Base-by-base conservation (phyloP, 306 rosid genomes). In the Mimosa bimucronata region DNA sequence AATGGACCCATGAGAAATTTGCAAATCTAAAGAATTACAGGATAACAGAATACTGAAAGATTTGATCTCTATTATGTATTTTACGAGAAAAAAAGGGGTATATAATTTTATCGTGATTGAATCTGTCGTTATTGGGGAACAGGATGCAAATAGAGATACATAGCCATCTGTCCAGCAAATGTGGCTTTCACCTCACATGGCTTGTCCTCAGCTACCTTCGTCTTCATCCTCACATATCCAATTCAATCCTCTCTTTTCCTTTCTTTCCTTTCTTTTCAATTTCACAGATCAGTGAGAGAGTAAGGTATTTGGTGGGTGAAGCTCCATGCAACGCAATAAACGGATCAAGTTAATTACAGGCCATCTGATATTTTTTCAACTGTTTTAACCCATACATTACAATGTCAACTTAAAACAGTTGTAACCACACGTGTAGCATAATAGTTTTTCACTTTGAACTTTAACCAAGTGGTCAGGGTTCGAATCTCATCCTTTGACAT, bases 1-100 rank as follows among this genome's bases (percentile, higher is more conserved):
- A 21, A 68, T 53, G 76, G 69, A 55, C 71, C 82, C 76, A 69
- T 57, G 8, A 40, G 76, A 69, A 69, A 78, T 53, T 26, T 78
- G 61, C 10, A 55, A 38, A 67, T 38, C 21, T 53, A 18, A 26
- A 19, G 21, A 78, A 78, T 38, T 69, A 78, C 46, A 41, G 60
- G 19, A 9, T 52, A 15, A 48, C 15, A 37, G 1, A 52, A 34
- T 38, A 53, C 6, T 9, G 52, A 66, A 37, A 66, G 31, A 76
- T 62, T 5, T 62, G 31, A 31, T 21, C 4, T 14, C 0, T 34
- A 3, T 25, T 61, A 5, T 75, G 44, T 25, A 1, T 53, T n/a
- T n/a, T 18, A 0, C 5, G 23, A 18, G 0, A 52, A 55, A 21
- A 55, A 8, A 21, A 9, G 5, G 5, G 62, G n/a, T 48, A 15